Conservation (phyloP, 2,329 filamentous ascomycete species). For the Alternaria longipes region DNA sequence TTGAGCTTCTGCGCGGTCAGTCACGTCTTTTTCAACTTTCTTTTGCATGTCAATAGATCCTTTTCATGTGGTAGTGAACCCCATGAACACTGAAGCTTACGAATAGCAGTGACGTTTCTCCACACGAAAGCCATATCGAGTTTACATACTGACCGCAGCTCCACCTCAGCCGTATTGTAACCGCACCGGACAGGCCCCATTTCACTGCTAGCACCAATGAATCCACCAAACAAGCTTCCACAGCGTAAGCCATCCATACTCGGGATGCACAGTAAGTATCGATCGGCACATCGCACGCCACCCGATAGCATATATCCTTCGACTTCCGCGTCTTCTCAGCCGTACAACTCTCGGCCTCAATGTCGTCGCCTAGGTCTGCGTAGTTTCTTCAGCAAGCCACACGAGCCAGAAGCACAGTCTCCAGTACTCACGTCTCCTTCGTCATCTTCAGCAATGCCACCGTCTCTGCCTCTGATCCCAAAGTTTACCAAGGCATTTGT, state of each 20-base stretch:
- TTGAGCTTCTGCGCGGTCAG: background rate
- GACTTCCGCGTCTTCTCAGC: background rate
- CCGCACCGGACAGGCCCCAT: background rate
- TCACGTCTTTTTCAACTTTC: background rate
- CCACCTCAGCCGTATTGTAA: background rate
- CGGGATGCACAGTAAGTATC: background rate
- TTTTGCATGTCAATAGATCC: background rate
- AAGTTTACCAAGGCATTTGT: slow-evolving; percentile 26
- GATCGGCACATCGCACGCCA: background rate
- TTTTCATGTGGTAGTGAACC: background rate
- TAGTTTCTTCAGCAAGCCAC: slow-evolving; percentile 3
- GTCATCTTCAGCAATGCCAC: background rate
- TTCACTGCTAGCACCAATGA: background rate
- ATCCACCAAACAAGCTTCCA: background rate
- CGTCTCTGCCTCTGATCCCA: slow-evolving; percentile 4
- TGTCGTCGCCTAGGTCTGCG: slow-evolving; percentile 1
- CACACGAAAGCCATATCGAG: background rate
- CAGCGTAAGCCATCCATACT: slow-evolving; percentile 7
- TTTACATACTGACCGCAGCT: background rate
- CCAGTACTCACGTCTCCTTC: slow-evolving; percentile 12
- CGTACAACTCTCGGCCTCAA: background rate
- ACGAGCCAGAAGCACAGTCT: background rate
- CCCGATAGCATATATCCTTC: background rate
- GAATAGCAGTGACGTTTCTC: background rate
- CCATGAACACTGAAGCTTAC: background rate